Conservation (phyloP, 2,329 filamentous ascomycete genomes). For the Colletotrichum cereale region DNA sequence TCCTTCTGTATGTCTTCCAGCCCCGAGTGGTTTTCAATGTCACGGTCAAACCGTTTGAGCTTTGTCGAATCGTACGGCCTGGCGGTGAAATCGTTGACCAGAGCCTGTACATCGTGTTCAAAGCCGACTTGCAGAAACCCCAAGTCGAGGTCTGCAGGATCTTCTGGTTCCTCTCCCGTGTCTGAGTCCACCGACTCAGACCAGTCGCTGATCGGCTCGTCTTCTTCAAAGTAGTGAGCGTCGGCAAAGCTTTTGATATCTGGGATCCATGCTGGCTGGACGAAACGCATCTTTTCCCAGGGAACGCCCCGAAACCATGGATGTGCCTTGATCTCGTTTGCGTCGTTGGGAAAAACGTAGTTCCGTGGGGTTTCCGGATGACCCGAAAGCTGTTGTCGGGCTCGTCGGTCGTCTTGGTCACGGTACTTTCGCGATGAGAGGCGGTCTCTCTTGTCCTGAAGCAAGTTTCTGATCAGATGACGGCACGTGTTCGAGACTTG, state of each 20-base stretch:
- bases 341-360: constrained; percentile 86
- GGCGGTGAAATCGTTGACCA: constrained; percentile 56
- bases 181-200: constrained; percentile 56
- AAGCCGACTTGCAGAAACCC: not conserved
- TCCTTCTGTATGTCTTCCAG: constrained; percentile 54
- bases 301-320: constrained; percentile 84
- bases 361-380: constrained; percentile 48
- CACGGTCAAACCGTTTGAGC: constrained; percentile 62
- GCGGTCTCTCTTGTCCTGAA: constrained; percentile 80
- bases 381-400: constrained; percentile 36
- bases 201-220: constrained; percentile 77
- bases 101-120: not conserved
- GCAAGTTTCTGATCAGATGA: constrained; percentile 79
- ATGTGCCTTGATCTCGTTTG: constrained; percentile 89
- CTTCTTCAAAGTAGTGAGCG: constrained; percentile 92
- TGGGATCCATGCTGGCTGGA: constrained; percentile 83
- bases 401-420: constrained; percentile 32
- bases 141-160: constrained; percentile 5
- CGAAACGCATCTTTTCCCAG: constrained; percentile 81
- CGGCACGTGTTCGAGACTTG: constrained; percentile 78
- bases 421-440: constrained; percentile 70
- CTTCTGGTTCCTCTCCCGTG: not conserved
- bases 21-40: constrained; percentile 57
- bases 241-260: constrained; percentile 76
- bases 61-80: constrained; percentile 62